Base-by-base conservation (phyloP, 23 red algal species). In the Gracilariopsis chorda region DNA sequence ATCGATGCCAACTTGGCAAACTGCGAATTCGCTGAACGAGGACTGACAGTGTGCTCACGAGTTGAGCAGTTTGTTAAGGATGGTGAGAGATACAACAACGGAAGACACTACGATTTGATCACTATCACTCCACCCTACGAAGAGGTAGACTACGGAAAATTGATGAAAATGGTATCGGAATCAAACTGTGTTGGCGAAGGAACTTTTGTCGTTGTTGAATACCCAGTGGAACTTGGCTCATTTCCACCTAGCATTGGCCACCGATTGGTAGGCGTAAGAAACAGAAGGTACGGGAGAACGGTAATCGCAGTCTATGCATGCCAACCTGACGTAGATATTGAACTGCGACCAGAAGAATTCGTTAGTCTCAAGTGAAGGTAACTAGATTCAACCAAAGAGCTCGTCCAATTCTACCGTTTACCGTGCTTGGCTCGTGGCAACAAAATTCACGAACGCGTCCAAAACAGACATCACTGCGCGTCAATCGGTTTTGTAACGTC, bases 81-180 rank as follows among this genome's bases (percentile, higher is more conserved):
- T 32, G 87, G 68, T 20, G 57, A 65, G 1, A 80, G 53, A 33
- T 85, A 48, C 20, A 77, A 80, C 42, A 47, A 78, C 17, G 77
- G 77, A 1, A 46, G 27, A 55, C 30, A 82, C 19, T 87, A 77
- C 49, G 78, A 78, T 32, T 89, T 98, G 56, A 88, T 99, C 21
- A 92, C 93, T 23, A 57, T 99, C 8, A 99, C 97, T 13, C 97
- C 97, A 1, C 97, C 97, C 10, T 99, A 99, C 68, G 97, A 99
- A 53, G 97, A 99, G 63, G 90, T 99, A 33, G 91, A 95, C 68
- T 99, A 99, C 59, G 80, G 61, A 41, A 72, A 87, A 44, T 73
- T 99, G 75, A 81, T 99, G 97, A 49, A 56, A 77, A 24, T 64
- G 9, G 69, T 96, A 14, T 84, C 84, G n/a, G 62, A 80, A 9